A percentile compares a stretch with the other conserved stretches of the same genome.
These are phyloP conservation scores for Hamigera avellanea DNA, from an alignment of 495 filamentous ascomycete genomes.

Conservation along the genomic window DNA sequence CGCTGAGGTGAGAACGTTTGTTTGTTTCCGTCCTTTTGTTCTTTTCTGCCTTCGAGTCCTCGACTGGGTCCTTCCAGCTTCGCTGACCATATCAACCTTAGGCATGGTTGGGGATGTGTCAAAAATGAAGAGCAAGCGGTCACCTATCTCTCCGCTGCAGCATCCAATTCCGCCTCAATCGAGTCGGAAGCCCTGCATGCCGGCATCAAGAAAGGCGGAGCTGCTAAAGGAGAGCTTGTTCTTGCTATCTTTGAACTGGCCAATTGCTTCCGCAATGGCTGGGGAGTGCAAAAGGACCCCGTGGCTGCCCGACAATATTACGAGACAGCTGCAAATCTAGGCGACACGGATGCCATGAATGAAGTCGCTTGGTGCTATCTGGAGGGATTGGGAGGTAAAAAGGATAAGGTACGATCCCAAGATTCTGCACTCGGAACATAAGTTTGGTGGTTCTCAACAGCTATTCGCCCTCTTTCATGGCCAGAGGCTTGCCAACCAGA, in stretches of 20 bases:
- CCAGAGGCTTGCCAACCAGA: too few species aligned
- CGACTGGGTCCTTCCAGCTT: too few species aligned
- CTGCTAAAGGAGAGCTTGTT: slow-evolving; percentile 94
- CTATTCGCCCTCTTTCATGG: slow-evolving; percentile 2
- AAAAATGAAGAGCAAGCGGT: slow-evolving; percentile 63
- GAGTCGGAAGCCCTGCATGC: slow-evolving; percentile 74
- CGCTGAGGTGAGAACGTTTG: slow-evolving; percentile 56
- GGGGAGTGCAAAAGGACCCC: slow-evolving; percentile 84
- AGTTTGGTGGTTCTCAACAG: background rate
- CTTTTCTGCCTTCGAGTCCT: too few species aligned
- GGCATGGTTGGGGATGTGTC: slow-evolving; percentile 88
- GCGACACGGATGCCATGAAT: slow-evolving; percentile 96
- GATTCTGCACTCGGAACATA: too few species aligned
- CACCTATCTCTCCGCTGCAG: slow-evolving; percentile 74
- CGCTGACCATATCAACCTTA: slow-evolving; percentile 16
- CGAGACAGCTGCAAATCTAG: slow-evolving; percentile 90
- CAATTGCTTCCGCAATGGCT: slow-evolving; percentile 93
- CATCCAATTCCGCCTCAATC: slow-evolving; percentile 79
- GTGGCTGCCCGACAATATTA: slow-evolving; percentile 89
- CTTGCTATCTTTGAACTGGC: slow-evolving; percentile 89
- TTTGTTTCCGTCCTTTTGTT: slow-evolving; percentile 1
- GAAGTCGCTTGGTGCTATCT: slow-evolving; percentile 93
- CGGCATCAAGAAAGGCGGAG: slow-evolving; percentile 84
- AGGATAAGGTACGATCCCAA: slow-evolving; percentile 81
- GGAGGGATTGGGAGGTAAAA: slow-evolving; percentile 87